Base-by-base conservation (phyloP, 2,329 filamentous ascomycete genomes). In the Lachnellula occidentalis region DNA sequence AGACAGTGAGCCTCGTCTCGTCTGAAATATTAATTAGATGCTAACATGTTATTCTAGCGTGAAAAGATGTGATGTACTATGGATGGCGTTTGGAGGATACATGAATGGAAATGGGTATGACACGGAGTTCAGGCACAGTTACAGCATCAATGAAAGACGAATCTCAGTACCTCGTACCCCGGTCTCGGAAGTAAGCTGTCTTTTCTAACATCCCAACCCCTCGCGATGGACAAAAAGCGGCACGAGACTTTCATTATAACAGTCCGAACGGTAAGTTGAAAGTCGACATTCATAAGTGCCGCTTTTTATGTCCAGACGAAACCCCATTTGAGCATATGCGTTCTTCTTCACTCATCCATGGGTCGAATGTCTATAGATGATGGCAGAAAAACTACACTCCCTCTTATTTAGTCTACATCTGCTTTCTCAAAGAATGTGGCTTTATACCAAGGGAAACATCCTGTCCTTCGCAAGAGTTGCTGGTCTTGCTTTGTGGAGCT, bases 1-100 rank as follows among this genome's bases (percentile, higher is more conserved):
- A 60, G 85, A 88, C 71, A 77, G 79, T 81, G 69, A 69, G 76
- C 66, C 11, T 21, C 7, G 11, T 5, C 12, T 17, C 12, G 1
- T 14, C 41, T 22, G 5, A 12, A 21, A 11, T 21, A 24, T n/a
- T 2, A 14, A 43, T 12, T 43, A 17, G 5, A 42, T 43, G 19
- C 41, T 43, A 22, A 43, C 19, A 24, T 21, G 14, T 19, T 43
- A 8, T 41, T 52, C 48, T 58, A 51, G 46, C 37, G 17, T 53
- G 48, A 48, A 11, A 22, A 17, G 22, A 17, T 27, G 36, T 52
- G 39, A 39, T 27, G 31, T 31, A 15, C 11, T 12, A 2, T 21
- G 21, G 12, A 45, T 27, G 51, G 46, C 51, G 51, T 50, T 51
- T 15, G 46, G 31, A 24, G 46, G 46, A n/a, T 41, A n/a, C n/a